These are phyloP conservation scores for Penicillium paradoxum DNA, from an alignment of 495 filamentous ascomycete species.

Conservation along the genomic window DNA sequence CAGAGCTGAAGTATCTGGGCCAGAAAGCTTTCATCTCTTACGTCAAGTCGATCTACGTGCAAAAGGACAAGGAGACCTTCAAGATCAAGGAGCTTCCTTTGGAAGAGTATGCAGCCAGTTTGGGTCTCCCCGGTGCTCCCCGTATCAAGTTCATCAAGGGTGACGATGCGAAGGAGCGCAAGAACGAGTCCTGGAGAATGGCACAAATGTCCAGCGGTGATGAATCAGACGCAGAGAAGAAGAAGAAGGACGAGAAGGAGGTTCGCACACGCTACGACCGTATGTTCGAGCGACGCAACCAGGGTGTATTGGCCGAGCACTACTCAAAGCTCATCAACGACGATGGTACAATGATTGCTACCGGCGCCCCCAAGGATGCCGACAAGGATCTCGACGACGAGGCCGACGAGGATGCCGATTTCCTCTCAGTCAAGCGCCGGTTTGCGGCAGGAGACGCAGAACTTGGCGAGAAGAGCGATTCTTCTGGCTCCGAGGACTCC, in stretches of 20 bases:
- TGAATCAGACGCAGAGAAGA: slow-evolving; percentile 49
- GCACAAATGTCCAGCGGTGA: slow-evolving; percentile 47
- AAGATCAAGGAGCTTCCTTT: slow-evolving; percentile 72
- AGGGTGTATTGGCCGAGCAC: slow-evolving; percentile 88
- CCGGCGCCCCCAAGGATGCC: slow-evolving; percentile 16
- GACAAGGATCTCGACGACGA: slow-evolving; percentile 41
- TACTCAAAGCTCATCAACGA: slow-evolving; percentile 80
- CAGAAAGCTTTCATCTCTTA: slow-evolving; percentile 96
- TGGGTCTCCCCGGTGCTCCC: slow-evolving; percentile 86
- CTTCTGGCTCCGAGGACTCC: slow-evolving; percentile 18
- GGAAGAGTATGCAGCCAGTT: slow-evolving; percentile 76
- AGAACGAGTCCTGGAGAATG: slow-evolving; percentile 71
- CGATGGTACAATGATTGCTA: slow-evolving; percentile 45
- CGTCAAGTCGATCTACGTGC: slow-evolving; percentile 72
- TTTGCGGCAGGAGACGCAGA: slow-evolving; percentile 51
- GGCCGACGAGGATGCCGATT: slow-evolving; percentile 65
- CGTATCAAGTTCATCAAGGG: slow-evolving; percentile 89
- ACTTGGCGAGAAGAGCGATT: slow-evolving; percentile 22
- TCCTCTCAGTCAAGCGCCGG: slow-evolving; percentile 83
- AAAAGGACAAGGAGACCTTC: slow-evolving; percentile 91
- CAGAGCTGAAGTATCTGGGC: slow-evolving; percentile 88
- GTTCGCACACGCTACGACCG: slow-evolving; percentile 91
- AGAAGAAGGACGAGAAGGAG: slow-evolving; percentile 53
- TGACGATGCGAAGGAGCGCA: slow-evolving; percentile 75
- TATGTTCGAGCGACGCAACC: slow-evolving; percentile 94